phyloP scores from a whole-genome alignment of 371 early-diverging fungal genomes.

The Apophysomyces sp. region DNA sequence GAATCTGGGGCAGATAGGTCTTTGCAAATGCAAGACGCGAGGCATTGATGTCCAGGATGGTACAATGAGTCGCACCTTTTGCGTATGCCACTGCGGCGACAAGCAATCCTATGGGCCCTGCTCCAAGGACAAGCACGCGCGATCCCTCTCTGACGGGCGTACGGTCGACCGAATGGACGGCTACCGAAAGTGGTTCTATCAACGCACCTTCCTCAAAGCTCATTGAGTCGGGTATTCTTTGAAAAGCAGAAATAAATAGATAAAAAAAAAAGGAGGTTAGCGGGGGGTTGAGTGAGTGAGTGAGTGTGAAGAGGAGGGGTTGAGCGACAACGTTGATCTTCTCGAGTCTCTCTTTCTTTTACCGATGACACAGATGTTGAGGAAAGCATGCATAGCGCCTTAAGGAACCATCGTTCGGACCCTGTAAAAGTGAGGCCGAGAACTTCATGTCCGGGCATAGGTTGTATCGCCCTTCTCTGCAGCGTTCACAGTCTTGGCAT shows the following conservation, averaged over 20 bases:
- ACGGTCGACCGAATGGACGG: slow-evolving; percentile 12
- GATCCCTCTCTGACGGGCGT: slow-evolving; percentile 11
- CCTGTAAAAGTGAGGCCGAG: slow-evolving; percentile 18
- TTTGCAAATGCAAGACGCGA: slow-evolving; percentile 10
- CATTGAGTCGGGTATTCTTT: neutral
- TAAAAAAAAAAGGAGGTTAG: neutral
- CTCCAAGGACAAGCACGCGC: slow-evolving; percentile 16
- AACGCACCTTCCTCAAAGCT: slow-evolving; percentile 13
- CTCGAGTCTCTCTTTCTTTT: neutral
- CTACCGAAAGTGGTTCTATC: slow-evolving; percentile 19
- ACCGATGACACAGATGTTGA: slow-evolving; percentile 16
- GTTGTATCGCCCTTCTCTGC: slow-evolving; percentile 23
- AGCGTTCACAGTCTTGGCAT: slow-evolving; percentile 18
- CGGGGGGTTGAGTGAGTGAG: too few relatives aligned
- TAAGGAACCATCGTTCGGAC: slow-evolving; percentile 10
- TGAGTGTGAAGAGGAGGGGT: too few relatives aligned
- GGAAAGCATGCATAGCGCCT: slow-evolving; percentile 11
- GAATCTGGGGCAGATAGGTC: slow-evolving; percentile 18
- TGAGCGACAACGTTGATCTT: too few relatives aligned
- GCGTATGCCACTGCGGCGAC: slow-evolving; percentile 13
- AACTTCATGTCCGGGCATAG: slow-evolving; percentile 32
- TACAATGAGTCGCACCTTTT: slow-evolving; percentile 9
- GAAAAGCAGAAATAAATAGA: neutral
- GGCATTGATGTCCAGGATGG: slow-evolving; percentile 18
- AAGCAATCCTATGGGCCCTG: slow-evolving; percentile 19